phyloP scores from a whole-genome alignment of 2,329 filamentous ascomycete species.

The Phialophora verrucosa region DNA sequence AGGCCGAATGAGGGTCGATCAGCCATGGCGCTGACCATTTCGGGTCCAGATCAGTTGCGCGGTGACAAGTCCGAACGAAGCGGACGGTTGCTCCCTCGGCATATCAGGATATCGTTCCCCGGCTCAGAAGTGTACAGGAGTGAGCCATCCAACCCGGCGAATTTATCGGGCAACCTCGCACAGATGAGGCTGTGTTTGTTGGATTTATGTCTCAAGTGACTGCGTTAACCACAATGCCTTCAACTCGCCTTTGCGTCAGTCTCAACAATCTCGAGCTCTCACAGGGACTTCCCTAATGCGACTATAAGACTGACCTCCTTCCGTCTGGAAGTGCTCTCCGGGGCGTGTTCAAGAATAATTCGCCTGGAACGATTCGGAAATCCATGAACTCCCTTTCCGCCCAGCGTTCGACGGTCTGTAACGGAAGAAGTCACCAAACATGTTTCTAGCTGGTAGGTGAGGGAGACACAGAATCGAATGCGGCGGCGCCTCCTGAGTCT shows the following conservation, averaged over 20 bases:
- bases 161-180: not conserved
- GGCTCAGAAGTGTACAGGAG: not conserved
- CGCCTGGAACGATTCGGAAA: not conserved
- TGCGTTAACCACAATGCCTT: not conserved
- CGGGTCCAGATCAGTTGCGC: not conserved
- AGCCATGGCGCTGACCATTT: not conserved
- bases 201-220: not conserved
- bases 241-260: not conserved
- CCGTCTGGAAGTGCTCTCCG: not conserved
- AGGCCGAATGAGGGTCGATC: conserved; percentile 16
- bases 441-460: not conserved
- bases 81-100: not conserved
- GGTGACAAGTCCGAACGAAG: not conserved
- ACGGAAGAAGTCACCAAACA: not conserved
- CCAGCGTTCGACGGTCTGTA: not conserved
- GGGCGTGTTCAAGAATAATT: not conserved
- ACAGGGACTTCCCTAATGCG: not conserved
- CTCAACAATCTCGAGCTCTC: not conserved
- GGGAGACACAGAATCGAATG: not conserved
- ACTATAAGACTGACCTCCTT: not conserved
- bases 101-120: not conserved
- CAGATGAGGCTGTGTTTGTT: not conserved
- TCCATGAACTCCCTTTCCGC: not conserved
- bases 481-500: not conserved
- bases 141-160: not conserved